These are phyloP conservation scores for Balamuthia mandrillaris DNA, from an alignment of 208 protist species.

Conservation along the genomic window DNA sequence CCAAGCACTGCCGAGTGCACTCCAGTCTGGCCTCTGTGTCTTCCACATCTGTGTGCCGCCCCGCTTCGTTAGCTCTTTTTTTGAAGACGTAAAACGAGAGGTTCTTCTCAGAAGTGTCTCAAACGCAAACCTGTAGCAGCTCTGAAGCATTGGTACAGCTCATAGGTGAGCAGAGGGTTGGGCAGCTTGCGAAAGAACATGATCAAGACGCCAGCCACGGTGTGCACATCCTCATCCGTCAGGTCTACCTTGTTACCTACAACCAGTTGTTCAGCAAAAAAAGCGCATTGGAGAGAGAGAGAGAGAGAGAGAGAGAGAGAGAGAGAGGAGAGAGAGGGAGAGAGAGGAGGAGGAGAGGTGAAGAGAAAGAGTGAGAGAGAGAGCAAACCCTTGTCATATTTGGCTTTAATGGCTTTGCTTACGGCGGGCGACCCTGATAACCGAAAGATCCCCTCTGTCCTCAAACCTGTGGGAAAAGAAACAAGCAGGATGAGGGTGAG, in stretches of 20 bases:
- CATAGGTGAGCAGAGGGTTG: slow-evolving; percentile 6
- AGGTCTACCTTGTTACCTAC: slow-evolving; percentile 15
- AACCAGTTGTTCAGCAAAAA: background rate
- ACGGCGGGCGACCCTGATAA: background rate
- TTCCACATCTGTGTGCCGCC: background rate
- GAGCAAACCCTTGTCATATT: slow-evolving; percentile 5
- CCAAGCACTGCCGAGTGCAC: slow-evolving; percentile 21
- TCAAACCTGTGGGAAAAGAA: background rate
- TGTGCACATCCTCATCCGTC: slow-evolving; percentile 14
- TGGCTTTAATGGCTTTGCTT: background rate
- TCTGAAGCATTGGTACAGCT: slow-evolving; percentile 32
- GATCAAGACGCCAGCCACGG: slow-evolving; percentile 2
- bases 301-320: background rate
- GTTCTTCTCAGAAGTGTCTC: too few species aligned
- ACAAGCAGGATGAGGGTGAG: background rate
- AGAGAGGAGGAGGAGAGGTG: background rate
- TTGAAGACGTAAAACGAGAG: too few species aligned
- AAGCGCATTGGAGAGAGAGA: background rate
- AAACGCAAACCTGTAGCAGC: background rate
- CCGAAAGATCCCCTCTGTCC: slow-evolving; percentile 8
- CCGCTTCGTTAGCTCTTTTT: too few species aligned
- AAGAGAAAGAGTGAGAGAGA: background rate
- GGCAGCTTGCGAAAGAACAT: slow-evolving; percentile 28
- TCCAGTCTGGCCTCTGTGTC: slow-evolving; percentile 6
- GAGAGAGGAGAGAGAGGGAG: background rate